phyloP scores from a whole-genome alignment of 768 basidiomycete species.

The Lepiota brunneoincarnata region DNA sequence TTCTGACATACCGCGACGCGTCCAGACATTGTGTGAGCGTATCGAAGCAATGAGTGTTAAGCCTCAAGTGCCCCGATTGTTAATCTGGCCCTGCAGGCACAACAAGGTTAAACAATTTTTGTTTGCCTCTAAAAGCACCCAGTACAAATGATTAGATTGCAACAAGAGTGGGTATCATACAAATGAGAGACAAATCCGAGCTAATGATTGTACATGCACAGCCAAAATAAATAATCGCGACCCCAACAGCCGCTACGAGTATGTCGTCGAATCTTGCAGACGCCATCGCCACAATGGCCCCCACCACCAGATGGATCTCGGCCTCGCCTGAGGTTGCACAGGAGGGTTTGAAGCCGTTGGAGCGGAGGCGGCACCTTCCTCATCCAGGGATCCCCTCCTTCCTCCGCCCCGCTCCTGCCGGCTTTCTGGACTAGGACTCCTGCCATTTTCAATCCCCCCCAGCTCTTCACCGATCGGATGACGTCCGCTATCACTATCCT shows the following conservation, averaged over 20 bases:
- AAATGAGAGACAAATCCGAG: background rate
- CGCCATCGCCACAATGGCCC: constrained; percentile 74
- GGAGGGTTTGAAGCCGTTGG: constrained; percentile 12
- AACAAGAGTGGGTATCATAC: background rate
- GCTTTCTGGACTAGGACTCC: background rate
- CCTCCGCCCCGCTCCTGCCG: background rate
- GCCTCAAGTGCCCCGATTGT: too few species aligned
- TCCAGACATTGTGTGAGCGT: too few species aligned
- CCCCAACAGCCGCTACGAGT: constrained; percentile 29
- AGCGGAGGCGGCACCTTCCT: background rate
- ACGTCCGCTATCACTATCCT: background rate
- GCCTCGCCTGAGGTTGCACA: constrained; percentile 15
- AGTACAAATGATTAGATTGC: background rate
- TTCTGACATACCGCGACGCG: too few species aligned
- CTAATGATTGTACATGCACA: background rate
- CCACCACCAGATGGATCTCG: constrained; percentile 74
- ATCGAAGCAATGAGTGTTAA: too few species aligned
- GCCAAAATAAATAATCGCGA: background rate
- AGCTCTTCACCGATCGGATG: constrained; percentile 4
- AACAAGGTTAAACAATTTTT: background rate
- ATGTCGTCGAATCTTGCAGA: constrained; percentile 72
- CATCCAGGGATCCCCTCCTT: background rate
- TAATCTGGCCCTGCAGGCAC: background rate
- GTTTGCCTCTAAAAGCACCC: too few species aligned
- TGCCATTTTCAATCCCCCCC: background rate